Percentiles rank a stretch among this genome's conserved stretches.
These are phyloP conservation scores for Saturnispora bothae DNA, from an alignment of 805 yeast species.

Conservation along the genomic window DNA sequence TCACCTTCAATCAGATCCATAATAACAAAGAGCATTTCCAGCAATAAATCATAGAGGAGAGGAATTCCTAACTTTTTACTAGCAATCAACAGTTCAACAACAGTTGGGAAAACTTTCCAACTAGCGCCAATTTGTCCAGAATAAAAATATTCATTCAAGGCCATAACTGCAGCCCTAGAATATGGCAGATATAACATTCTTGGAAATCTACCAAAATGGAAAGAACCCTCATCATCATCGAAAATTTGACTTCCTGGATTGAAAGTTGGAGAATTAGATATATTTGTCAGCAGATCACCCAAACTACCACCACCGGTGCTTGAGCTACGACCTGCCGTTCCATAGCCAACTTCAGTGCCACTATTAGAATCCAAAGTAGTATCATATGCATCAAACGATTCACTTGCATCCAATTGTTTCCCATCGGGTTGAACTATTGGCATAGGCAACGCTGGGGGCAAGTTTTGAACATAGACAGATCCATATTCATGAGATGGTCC, in stretches of 20 bases:
- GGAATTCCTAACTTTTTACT: conserved; percentile 63
- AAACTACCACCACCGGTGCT: background rate
- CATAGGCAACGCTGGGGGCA: conserved; percentile 49
- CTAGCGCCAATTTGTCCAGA: conserved; percentile 73
- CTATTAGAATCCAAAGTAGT: background rate
- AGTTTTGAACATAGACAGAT: conserved; percentile 10
- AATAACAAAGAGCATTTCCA: conserved; percentile 59
- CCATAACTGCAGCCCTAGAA: conserved; percentile 47
- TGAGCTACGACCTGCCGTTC: background rate
- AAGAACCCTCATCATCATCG: conserved; percentile 3
- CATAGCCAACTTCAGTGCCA: background rate
- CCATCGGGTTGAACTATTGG: conserved; percentile 31
- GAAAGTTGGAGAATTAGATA: background rate
- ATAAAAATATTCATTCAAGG: conserved; percentile 61
- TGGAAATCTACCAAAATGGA: conserved; percentile 34
- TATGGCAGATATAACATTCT: conserved; percentile 62
- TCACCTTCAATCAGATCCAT: conserved; percentile 50
- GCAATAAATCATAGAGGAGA: conserved; percentile 53
- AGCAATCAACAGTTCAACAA: conserved; percentile 50
- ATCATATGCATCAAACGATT: background rate
- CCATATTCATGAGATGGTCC: background rate
- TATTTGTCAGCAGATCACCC: background rate
- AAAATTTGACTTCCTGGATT: background rate
- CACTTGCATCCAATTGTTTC: background rate
- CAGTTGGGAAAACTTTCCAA: conserved; percentile 63